phyloP scores from a whole-genome alignment of 176 grass and related monocot species.

The Tillandsia fasciculata region DNA sequence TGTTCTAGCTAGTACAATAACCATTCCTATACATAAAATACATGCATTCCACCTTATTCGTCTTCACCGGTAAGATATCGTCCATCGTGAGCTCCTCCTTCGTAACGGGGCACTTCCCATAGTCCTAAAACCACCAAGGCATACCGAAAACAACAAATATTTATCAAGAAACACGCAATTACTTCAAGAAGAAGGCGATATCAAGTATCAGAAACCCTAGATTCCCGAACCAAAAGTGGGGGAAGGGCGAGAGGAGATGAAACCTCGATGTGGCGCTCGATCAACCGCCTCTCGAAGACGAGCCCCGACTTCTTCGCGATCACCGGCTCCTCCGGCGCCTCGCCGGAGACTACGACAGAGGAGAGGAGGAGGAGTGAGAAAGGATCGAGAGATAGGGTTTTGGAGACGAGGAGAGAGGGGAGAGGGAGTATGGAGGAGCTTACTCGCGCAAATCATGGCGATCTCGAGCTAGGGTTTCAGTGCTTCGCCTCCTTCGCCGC shows the following conservation, averaged over 20 bases:
- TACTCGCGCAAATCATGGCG: conserved; percentile 94
- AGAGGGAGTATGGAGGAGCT: conserved; percentile 1
- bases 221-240: not conserved
- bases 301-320: conserved; percentile 93
- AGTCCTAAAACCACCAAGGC: conserved; percentile 28
- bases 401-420: conserved; percentile 13
- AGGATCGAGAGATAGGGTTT: conserved; percentile 14
- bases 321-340: conserved; percentile 93
- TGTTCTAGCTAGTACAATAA: not conserved
- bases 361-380: not conserved
- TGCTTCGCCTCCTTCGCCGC: conserved; percentile 3
- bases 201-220: not conserved
- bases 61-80: conserved; percentile 79
- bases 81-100: conserved; percentile 91
- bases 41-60: conserved; percentile 60
- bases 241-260: not conserved
- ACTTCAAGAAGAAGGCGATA: not conserved
- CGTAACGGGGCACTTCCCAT: conserved; percentile 91
- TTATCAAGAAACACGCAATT: conserved; percentile 1
- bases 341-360: conserved; percentile 61
- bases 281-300: conserved; percentile 77
- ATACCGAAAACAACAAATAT: not conserved
- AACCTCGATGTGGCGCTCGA: conserved; percentile 84
- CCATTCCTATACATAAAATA: not conserved
- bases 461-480: not conserved